Evolutionary conservation across 345 rosid genomes (phyloP).

Genomic region (Clausena lansium): DNA sequence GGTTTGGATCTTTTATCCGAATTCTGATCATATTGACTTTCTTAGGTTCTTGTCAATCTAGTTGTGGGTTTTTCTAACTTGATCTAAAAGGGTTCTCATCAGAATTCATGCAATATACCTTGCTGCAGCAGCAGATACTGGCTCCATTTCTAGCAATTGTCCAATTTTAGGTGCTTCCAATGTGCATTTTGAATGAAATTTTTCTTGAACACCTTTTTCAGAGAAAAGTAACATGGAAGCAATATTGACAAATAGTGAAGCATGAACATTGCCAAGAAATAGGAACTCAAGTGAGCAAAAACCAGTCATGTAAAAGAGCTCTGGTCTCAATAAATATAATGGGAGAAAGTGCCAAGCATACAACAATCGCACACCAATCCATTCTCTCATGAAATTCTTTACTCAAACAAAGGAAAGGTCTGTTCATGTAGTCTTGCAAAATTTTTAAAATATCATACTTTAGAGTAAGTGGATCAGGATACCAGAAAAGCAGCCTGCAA

Average conservation of each 20-base stretch:
- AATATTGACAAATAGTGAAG: background rate
- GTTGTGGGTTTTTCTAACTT: too few relatives aligned
- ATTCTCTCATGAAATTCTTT: slow-evolving; percentile 52
- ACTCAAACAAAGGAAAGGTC: slow-evolving; percentile 66
- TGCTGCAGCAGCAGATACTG: slow-evolving; percentile 45
- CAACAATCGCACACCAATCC: slow-evolving; percentile 48
- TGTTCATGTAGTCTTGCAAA: slow-evolving; percentile 44
- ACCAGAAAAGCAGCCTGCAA: slow-evolving; percentile 69
- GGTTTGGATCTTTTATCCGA: too few relatives aligned
- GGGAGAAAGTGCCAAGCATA: slow-evolving; percentile 60
- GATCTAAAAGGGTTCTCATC: too few relatives aligned
- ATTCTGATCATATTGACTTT: too few relatives aligned
- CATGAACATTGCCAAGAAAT: background rate
- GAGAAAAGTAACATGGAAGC: slow-evolving; percentile 60
- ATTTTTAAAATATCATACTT: slow-evolving; percentile 57
- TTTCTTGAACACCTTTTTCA: slow-evolving; percentile 25
- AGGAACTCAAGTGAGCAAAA: slow-evolving; percentile 64
- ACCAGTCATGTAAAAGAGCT: slow-evolving; percentile 68
- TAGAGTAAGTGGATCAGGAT: slow-evolving; percentile 58
- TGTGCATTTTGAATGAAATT: slow-evolving; percentile 18
- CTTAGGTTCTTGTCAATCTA: too few relatives aligned
- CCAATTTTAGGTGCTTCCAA: slow-evolving; percentile 14
- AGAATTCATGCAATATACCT: slow-evolving; percentile 74
- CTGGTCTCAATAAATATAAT: slow-evolving; percentile 44
- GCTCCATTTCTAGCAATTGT: slow-evolving; percentile 27